phyloP scores from a whole-genome alignment of 2,329 filamentous ascomycete genomes.

The Fusarium sp. region DNA sequence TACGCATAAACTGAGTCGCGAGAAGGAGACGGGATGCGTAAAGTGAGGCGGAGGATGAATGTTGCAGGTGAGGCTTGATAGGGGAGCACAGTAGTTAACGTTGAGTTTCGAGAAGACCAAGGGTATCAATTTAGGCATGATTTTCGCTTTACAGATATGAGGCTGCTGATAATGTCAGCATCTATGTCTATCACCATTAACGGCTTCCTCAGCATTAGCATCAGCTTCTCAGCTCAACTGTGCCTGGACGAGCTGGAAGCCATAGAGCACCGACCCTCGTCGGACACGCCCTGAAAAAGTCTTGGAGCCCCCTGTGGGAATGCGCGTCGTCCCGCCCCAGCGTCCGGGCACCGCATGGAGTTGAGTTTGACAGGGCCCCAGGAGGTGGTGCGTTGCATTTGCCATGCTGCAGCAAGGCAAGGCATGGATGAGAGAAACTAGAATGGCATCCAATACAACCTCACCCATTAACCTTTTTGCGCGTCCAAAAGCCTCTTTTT shows the following conservation, averaged over 20 bases:
- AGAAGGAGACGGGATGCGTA: background rate
- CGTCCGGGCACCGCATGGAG: background rate
- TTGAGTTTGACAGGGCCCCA: slow-evolving; percentile 4
- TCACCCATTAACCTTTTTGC: slow-evolving; percentile 12
- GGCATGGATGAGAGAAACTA: background rate
- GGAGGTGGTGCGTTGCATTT: slow-evolving; percentile 12
- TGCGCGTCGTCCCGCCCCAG: slow-evolving; percentile 26
- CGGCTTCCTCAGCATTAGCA: background rate
- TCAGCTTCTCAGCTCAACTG: slow-evolving; percentile 12
- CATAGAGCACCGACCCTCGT: slow-evolving; percentile 7
- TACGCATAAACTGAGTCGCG: background rate
- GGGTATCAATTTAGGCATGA: slow-evolving; percentile 29
- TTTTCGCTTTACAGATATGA: slow-evolving; percentile 17
- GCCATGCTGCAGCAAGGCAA: background rate
- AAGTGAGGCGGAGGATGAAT: slow-evolving; percentile 28
- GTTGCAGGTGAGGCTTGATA: slow-evolving; percentile 23
- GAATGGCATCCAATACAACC: background rate
- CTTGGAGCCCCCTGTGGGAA: slow-evolving; percentile 1
- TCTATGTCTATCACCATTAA: slow-evolving; percentile 18
- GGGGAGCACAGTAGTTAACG: slow-evolving; percentile 12
- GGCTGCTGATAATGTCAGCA: slow-evolving; percentile 15
- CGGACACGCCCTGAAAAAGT: slow-evolving; percentile 10
- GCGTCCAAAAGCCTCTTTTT: slow-evolving; percentile 3
- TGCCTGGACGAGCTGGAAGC: slow-evolving; percentile 2
- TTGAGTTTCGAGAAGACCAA: slow-evolving; percentile 13